phyloP scores from a whole-genome alignment of 1,284 basidiomycete genomes.

The Ustilago crameri region DNA sequence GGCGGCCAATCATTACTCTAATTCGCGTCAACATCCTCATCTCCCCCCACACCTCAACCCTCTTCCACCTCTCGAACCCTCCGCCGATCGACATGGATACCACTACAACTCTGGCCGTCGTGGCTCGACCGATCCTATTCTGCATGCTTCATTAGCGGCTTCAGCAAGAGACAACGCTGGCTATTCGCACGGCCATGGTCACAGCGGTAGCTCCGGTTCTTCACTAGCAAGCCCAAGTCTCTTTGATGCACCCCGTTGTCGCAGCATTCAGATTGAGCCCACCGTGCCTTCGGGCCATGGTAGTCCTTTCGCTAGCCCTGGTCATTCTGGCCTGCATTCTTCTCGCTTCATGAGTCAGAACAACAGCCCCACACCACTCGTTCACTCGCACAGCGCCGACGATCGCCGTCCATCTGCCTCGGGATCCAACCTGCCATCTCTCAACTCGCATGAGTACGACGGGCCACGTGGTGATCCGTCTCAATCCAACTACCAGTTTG shows the following conservation, averaged over 20 bases:
- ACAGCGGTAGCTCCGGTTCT: conserved; percentile 32
- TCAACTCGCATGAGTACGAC: conserved; percentile 23
- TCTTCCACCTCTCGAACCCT: conserved; percentile 51
- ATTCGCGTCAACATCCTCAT: conserved; percentile 50
- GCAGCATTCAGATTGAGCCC: conserved; percentile 52
- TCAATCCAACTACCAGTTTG: conserved; percentile 51
- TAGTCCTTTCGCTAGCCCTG: conserved; percentile 42
- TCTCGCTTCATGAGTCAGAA: conserved; percentile 48
- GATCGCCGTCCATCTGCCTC: conserved; percentile 29
- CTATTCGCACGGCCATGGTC: conserved; percentile 36
- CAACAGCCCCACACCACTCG: conserved; percentile 48
- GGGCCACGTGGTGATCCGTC: conserved; percentile 27
- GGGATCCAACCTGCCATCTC: conserved; percentile 12
- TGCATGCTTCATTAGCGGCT: conserved; percentile 54
- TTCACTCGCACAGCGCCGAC: conserved; percentile 30
- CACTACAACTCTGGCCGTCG: conserved; percentile 32
- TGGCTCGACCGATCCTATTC: conserved; percentile 54
- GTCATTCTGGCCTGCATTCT: conserved; percentile 35
- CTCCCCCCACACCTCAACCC: conserved; percentile 47
- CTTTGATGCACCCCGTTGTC: conserved; percentile 42
- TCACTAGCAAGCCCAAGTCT: conserved; percentile 38
- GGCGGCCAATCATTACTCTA: conserved; percentile 47
- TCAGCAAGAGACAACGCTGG: conserved; percentile 37
- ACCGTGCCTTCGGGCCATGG: conserved; percentile 41
- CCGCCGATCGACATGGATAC: conserved; percentile 46